Base-by-base conservation (phyloP, 2,329 filamentous ascomycete species). In the Alternaria longipes region DNA sequence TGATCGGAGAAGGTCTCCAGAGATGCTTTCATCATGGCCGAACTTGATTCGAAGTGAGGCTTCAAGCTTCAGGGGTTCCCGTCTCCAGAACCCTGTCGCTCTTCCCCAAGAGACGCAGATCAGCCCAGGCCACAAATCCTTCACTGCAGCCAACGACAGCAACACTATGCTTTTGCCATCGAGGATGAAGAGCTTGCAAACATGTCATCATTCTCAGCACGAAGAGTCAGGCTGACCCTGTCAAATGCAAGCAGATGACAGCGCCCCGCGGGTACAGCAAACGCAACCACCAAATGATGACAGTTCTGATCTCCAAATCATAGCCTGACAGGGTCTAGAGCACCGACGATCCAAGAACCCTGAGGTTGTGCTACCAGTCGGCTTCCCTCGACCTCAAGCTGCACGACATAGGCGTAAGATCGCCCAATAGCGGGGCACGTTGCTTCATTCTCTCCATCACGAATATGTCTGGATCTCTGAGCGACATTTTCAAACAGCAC, bases 1-100 rank as follows among this genome's bases (percentile, higher is more conserved):
- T 18, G 51, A 32, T 34, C 58, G 61, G 61, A 66, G 55, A 66
- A 64, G 49, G 42, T 60, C 53, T 63, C 63, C 61, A 52, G 40
- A 18, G 40, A 38, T 38, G 16, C 14, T 36, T 6, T 36, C 20
- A 42, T 26, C 32, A 46, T 30, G 32, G 34, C 22, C 34, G 41
- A 41, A 22, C 30, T 22, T 41, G 22, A 22, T 38, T 36, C 28
- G 26, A 60, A 60, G 26, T 57, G 53, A 59, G 59, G 56, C 59
- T 59, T 54, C 42, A 56, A 24, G 62, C 51, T 53, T 44, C 58
- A 54, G 46, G 57, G 54, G 30, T 22, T 54, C 30, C 42, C 32
- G 46, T 50, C 46, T 38, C 8, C 20, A 34, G 46, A 49, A 53
- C 58, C 58, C 58, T 56, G 58, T 38, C 24, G 32, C 52, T 52